Evolutionary conservation across 2,329 filamentous ascomycete species (phyloP).

Genomic region (Cercospora sp.): DNA sequence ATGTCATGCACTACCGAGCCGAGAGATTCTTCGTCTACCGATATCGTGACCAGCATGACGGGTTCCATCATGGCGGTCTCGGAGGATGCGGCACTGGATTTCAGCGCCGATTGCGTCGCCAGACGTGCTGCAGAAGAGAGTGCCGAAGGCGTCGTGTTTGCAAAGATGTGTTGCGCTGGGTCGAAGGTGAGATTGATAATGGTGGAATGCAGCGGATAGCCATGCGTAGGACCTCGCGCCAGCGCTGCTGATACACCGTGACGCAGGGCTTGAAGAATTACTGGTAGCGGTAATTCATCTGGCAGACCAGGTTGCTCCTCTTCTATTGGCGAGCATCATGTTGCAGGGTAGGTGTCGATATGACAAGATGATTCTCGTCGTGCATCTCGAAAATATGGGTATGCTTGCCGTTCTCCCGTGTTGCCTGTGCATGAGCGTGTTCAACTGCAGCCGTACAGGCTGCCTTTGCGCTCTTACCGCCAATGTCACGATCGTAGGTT

Average conservation of each 20-base stretch:
- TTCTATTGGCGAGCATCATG: conserved; percentile 43
- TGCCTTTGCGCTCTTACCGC: conserved; percentile 76
- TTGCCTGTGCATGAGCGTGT: conserved; percentile 13
- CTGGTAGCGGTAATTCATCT: conserved; percentile 53
- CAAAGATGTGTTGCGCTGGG: conserved; percentile 62
- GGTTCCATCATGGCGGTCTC: conserved; percentile 79
- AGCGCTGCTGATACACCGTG: conserved; percentile 83
- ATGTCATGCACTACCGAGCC: conserved; percentile 83
- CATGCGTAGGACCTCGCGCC: conserved; percentile 77
- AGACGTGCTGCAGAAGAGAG: conserved; percentile 66
- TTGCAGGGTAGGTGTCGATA: conserved; percentile 55
- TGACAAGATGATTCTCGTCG: conserved; percentile 71
- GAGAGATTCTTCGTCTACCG: conserved; percentile 77
- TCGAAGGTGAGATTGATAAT: conserved; percentile 71
- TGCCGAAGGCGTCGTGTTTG: conserved; percentile 66
- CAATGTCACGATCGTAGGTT: conserved; percentile 75
- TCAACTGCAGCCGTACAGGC: conserved; percentile 69
- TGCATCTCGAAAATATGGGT: conserved; percentile 48
- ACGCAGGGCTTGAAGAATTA: conserved; percentile 59
- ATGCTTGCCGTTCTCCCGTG: conserved; percentile 29
- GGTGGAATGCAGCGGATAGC: conserved; percentile 76
- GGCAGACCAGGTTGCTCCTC: conserved; percentile 54
- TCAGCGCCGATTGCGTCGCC: conserved; percentile 70
- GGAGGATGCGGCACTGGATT: conserved; percentile 54
- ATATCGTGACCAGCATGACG: conserved; percentile 87